Base-by-base conservation (phyloP, 2,329 filamentous ascomycete species). In the Bipolaris victoriae region DNA sequence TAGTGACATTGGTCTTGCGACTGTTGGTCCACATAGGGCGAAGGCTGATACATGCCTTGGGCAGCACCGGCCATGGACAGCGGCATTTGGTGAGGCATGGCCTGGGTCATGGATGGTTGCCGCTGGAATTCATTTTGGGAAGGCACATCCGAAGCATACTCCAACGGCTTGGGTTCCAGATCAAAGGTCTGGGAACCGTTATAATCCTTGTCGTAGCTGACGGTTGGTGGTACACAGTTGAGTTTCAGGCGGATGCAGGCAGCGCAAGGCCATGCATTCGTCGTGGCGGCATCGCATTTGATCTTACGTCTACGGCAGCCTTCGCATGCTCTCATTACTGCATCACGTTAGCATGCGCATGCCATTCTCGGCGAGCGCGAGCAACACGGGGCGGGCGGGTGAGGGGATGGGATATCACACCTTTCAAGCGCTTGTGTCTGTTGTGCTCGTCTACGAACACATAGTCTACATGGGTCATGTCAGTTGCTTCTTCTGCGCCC, bases 391-490 rank as follows among this genome's bases (percentile, higher is more conserved):
- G 5, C 20, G 13, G 39, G 39, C 11, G 7, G 39, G 15, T 22
- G 44, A 24, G 48, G 40, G 5, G 15, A 37, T 45, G 58, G 35
- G 49, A 46, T 41, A 46, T 41, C 76, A 60, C 85, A 95, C 92
- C 92, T 84, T 98, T 98, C 62, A 98, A 82, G 69, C 94, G 87
- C 80, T 98, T 98, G 79, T 98, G 95, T 63, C 95, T 90, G 81
- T 98, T 98, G 78, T 98, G 95, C 78, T 98, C 94, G 78, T 98
- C 94, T 56, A 98, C 95, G 74, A 98, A 98, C 70, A 98, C 95
- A 90, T 97, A 98, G 77, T 97, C 93, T 96, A 70, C 44, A 58
- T 57, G 44, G n/a, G 73, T 24, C 40, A 36, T 46, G 62, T 75
- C 61, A 72, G 63, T 55, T 31, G 24, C 16, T 55, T 35, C 22